Evolutionary conservation across 2,329 filamentous ascomycete species (phyloP).

Genomic region (Colletotrichum musae): DNA sequence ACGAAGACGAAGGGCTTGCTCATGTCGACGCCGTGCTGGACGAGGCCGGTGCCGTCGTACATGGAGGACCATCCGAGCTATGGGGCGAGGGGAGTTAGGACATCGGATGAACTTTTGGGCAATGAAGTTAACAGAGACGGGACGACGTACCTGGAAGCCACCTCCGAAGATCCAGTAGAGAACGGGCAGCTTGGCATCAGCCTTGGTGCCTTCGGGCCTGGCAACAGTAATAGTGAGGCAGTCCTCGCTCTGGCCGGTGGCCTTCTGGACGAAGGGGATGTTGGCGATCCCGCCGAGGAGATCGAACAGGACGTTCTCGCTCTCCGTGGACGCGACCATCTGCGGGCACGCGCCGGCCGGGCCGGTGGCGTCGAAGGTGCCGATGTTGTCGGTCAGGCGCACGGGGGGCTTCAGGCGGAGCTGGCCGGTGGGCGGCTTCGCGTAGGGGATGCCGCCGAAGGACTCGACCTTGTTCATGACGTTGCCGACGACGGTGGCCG

Average conservation of each 20-base stretch:
- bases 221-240: slow-evolving; percentile 65
- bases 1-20: slow-evolving; percentile 74
- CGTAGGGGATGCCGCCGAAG: slow-evolving; percentile 76
- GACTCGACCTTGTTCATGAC: slow-evolving; percentile 60
- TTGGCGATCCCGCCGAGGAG: slow-evolving; percentile 57
- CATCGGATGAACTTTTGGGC: background rate
- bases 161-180: slow-evolving; percentile 72
- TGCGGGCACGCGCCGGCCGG: slow-evolving; percentile 70
- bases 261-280: slow-evolving; percentile 59
- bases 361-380: slow-evolving; percentile 66
- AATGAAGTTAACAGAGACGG: background rate
- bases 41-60: slow-evolving; percentile 55
- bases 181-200: slow-evolving; percentile 64
- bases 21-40: slow-evolving; percentile 53
- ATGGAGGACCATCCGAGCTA: slow-evolving; percentile 49
- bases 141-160: slow-evolving; percentile 54
- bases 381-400: slow-evolving; percentile 62
- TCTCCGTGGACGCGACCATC: slow-evolving; percentile 55
- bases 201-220: slow-evolving; percentile 59
- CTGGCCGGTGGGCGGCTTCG: slow-evolving; percentile 69
- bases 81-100: background rate
- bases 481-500: slow-evolving; percentile 45
- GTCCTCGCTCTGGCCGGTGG: slow-evolving; percentile 63
- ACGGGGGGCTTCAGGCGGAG: slow-evolving; percentile 74
- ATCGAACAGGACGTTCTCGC: slow-evolving; percentile 49